Evolutionary conservation across 305 asterid genomes (phyloP).

Genomic region (Fraxinus ornus): DNA sequence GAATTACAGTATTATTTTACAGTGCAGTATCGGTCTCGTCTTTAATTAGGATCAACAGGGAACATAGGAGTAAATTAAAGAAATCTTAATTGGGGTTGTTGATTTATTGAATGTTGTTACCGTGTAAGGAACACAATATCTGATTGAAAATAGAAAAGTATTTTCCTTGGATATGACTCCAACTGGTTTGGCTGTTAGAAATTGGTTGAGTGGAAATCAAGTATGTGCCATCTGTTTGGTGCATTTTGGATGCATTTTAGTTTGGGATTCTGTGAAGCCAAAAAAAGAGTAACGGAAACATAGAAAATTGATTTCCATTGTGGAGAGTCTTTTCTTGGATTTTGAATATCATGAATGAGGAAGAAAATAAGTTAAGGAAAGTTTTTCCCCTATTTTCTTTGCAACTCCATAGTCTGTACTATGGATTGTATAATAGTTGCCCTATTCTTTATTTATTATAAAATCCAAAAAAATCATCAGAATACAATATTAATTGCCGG

Average conservation of each 20-base stretch:
- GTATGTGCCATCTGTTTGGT: conserved; percentile 12
- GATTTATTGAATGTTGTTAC: neutral
- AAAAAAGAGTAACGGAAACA: neutral
- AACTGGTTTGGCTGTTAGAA: neutral
- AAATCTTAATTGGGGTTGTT: neutral
- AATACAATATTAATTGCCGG: neutral
- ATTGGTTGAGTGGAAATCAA: neutral
- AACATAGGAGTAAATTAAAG: neutral
- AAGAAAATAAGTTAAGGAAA: neutral
- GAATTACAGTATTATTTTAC: neutral
- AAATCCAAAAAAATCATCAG: neutral
- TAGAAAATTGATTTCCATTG: neutral
- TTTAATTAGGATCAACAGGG: neutral
- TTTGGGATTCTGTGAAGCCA: neutral
- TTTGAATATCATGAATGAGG: neutral
- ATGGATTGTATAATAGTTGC: neutral
- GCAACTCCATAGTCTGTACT: neutral
- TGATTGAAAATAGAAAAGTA: neutral
- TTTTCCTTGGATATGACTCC: neutral
- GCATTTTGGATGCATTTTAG: conserved; percentile 18
- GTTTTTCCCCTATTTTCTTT: neutral
- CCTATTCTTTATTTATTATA: neutral
- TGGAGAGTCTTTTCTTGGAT: neutral
- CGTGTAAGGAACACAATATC: neutral
- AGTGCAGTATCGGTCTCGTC: neutral